Percentiles rank a stretch among this genome's conserved stretches.
Evolutionary conservation across 306 rosid genomes (phyloP).

Genomic region (Pyrus bretschneideri): DNA sequence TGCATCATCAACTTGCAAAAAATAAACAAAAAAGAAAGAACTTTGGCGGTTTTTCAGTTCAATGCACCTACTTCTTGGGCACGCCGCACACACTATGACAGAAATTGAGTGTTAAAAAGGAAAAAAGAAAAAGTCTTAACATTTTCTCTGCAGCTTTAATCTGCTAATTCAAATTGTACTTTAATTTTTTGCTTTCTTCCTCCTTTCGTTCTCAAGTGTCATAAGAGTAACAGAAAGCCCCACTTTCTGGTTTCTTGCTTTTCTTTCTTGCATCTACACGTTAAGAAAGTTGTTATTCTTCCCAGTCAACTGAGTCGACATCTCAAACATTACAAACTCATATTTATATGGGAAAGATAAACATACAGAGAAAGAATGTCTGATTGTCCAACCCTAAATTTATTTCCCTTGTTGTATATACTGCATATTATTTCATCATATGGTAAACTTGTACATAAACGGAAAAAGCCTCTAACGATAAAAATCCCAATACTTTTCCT

Average conservation of each 20-base stretch:
- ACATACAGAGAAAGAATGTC: not conserved
- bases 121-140: not conserved
- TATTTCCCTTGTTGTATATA: not conserved
- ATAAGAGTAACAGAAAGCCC: not conserved
- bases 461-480: not conserved
- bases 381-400: not conserved
- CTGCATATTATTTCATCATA: not conserved
- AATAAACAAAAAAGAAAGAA: not conserved
- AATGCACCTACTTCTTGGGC: not conserved
- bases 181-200: not conserved
- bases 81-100: not conserved
- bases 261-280: not conserved
- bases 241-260: not conserved
- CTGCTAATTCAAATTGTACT: not conserved
- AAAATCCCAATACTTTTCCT: not conserved
- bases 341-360: not conserved
- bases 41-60: not conserved
- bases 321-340: not conserved
- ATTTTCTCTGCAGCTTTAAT: not conserved
- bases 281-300: not conserved
- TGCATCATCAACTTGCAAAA: not conserved
- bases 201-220: not conserved
- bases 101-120: not conserved
- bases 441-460: not conserved
- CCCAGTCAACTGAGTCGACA: conserved; percentile 3